These are phyloP conservation scores for Panaeolus cyanescens DNA, from an alignment of 768 basidiomycete species.

Conservation along the genomic window DNA sequence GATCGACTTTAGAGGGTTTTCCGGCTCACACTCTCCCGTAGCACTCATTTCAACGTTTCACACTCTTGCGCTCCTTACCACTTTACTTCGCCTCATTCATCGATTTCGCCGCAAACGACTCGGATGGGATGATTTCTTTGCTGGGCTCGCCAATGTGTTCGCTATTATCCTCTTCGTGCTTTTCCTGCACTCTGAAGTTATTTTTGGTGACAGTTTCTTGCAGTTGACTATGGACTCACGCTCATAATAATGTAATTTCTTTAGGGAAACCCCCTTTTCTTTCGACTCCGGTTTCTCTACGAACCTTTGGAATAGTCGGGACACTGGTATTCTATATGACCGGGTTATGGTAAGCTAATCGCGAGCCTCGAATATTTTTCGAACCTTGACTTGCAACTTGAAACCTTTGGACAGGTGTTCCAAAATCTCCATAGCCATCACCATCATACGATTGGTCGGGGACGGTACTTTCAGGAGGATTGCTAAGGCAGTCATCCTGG, in stretches of 20 bases:
- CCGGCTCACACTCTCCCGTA: too few species aligned
- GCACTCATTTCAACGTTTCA: background rate
- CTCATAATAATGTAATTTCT: background rate
- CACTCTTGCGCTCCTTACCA: background rate
- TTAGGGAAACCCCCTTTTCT: too few species aligned
- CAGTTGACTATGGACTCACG: background rate
- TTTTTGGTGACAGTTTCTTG: background rate
- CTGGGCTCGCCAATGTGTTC: too few species aligned
- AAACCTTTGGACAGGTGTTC: background rate
- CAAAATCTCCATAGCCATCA: constrained; percentile 17
- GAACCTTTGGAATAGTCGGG: background rate
- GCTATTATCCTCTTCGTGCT: background rate
- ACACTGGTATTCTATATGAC: constrained; percentile 8
- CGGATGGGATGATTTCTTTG: constrained; percentile 13
- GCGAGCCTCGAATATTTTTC: background rate
- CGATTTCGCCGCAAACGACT: background rate
- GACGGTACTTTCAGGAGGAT: constrained; percentile 12
- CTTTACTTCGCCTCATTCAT: constrained; percentile 3
- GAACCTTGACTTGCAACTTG: too few species aligned
- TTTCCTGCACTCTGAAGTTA: background rate
- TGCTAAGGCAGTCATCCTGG: constrained; percentile 8
- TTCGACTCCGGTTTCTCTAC: background rate
- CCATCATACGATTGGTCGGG: constrained; percentile 20
- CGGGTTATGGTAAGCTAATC: constrained; percentile 16
- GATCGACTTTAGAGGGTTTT: too few species aligned